Evolutionary conservation across 2,329 filamentous ascomycete species (phyloP).

Genomic region (Aspergillus candidus): DNA sequence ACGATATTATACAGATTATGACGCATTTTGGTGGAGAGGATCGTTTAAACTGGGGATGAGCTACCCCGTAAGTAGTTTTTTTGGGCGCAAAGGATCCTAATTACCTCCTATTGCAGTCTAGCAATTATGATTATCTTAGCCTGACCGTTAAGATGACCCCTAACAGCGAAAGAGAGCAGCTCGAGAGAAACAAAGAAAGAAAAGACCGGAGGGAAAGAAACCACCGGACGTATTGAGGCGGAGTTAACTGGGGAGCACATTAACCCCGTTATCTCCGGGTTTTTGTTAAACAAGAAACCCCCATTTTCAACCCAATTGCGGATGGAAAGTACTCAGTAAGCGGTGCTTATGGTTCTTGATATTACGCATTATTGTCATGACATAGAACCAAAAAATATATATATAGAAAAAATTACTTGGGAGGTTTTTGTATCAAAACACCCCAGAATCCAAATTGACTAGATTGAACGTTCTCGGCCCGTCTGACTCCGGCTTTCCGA

Average conservation of each 20-base stretch:
- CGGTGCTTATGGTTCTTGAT: not conserved
- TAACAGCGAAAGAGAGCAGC: too few species aligned
- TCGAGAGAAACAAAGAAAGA: slow-evolving; percentile 1
- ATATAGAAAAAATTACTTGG: too few species aligned
- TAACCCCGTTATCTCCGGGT: slow-evolving; percentile 5
- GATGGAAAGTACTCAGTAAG: not conserved
- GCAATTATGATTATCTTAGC: too few species aligned
- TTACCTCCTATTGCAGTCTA: not conserved
- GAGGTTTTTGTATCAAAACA: too few species aligned
- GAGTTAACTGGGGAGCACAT: not conserved
- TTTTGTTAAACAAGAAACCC: not conserved
- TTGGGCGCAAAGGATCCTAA: slow-evolving; percentile 9
- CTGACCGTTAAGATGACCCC: too few species aligned
- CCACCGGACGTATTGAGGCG: not conserved
- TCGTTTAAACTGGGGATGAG: too few species aligned
- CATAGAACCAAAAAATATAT: too few species aligned
- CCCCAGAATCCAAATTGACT: too few species aligned
- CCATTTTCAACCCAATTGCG: not conserved
- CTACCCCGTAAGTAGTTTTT: too few species aligned
- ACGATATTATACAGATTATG: too few species aligned
- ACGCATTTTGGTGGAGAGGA: too few species aligned
- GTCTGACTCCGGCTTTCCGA: slow-evolving; percentile 23
- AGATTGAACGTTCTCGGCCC: slow-evolving; percentile 17
- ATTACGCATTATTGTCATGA: too few species aligned
- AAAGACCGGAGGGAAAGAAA: not conserved